These are phyloP conservation scores for Eurotiales sp. DNA, from an alignment of 2,329 filamentous ascomycete genomes.

Conservation along the genomic window DNA sequence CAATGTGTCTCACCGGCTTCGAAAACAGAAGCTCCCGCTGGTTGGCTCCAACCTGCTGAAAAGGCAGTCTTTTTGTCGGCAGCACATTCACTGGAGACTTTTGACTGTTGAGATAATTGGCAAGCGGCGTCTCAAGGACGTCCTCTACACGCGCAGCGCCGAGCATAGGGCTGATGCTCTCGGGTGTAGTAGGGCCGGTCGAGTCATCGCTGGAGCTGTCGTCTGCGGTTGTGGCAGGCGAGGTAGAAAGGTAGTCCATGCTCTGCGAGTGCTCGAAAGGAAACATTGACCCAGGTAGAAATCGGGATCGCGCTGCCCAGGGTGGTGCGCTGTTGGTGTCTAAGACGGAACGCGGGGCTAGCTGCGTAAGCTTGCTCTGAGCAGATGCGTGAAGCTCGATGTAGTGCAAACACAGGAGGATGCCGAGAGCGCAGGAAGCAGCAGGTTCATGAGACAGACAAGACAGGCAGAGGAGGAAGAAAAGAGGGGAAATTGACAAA, in stretches of 20 bases:
- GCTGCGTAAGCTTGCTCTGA: background rate
- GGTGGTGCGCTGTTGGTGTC: background rate
- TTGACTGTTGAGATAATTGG: slow-evolving; percentile 15
- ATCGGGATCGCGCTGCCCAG: background rate
- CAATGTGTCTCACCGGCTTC: slow-evolving; percentile 47
- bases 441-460: no score
- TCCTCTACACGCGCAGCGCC: slow-evolving; percentile 23
- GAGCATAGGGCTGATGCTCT: slow-evolving; percentile 26
- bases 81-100: slow-evolving; percentile 5
- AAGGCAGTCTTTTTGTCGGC: slow-evolving; percentile 5
- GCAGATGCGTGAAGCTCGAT: no score
- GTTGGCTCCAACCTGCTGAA: background rate
- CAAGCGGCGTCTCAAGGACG: slow-evolving; percentile 16
- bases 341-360: no score
- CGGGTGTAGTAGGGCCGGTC: slow-evolving; percentile 25
- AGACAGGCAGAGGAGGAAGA: background rate
- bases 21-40: slow-evolving; percentile 10
- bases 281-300: background rate
- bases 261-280: slow-evolving; percentile 1
- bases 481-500: background rate
- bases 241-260: slow-evolving; percentile 23
- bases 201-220: slow-evolving; percentile 21
- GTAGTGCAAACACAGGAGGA: no score
- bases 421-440: no score
- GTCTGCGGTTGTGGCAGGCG: slow-evolving; percentile 18